Conservation (phyloP, 2,329 filamentous ascomycete genomes). For the Lasiodiplodia sp. region DNA sequence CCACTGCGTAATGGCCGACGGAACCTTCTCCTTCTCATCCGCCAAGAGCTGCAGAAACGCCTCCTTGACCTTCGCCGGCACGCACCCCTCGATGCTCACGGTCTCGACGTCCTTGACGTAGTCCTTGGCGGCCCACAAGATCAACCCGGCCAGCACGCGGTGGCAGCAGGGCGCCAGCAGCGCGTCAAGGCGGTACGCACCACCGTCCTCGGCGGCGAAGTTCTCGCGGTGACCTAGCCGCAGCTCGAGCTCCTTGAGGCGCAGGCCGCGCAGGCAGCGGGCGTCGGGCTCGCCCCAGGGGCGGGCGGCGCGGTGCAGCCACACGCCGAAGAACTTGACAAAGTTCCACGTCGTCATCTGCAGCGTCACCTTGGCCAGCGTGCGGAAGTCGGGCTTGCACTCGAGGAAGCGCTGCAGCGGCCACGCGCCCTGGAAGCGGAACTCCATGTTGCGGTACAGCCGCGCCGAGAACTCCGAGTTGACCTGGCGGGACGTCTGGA, state of each 20-base stretch:
- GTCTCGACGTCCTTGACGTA: constrained; percentile 1
- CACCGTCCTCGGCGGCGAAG: background rate
- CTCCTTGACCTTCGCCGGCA: constrained; percentile 9
- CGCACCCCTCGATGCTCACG: constrained; percentile 23
- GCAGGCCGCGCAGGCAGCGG: constrained; percentile 11
- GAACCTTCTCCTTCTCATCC: constrained; percentile 2
- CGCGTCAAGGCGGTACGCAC: constrained; percentile 2
- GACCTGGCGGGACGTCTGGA: constrained; percentile 10
- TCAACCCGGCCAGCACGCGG: constrained; percentile 14
- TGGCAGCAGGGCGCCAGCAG: constrained; percentile 27
- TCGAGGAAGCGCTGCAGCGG: constrained; percentile 20
- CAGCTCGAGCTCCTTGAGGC: constrained; percentile 16
- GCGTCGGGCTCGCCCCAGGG: constrained; percentile 23
- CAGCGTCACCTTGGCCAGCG: constrained; percentile 19
- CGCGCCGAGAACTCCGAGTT: constrained; percentile 15
- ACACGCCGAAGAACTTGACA: constrained; percentile 27
- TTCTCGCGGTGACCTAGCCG: constrained; percentile 21
- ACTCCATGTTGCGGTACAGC: constrained; percentile 19
- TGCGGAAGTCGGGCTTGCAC: background rate
- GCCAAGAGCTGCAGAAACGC: constrained; percentile 18
- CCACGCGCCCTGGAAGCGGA: constrained; percentile 21
- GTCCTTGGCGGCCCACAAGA: constrained; percentile 23
- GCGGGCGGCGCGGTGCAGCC: constrained; percentile 13
- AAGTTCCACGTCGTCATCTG: constrained; percentile 29
- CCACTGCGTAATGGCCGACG: constrained; percentile 21